These are phyloP conservation scores for Aspergillus asperescens DNA, from an alignment of 495 filamentous ascomycete species.

Conservation along the genomic window DNA sequence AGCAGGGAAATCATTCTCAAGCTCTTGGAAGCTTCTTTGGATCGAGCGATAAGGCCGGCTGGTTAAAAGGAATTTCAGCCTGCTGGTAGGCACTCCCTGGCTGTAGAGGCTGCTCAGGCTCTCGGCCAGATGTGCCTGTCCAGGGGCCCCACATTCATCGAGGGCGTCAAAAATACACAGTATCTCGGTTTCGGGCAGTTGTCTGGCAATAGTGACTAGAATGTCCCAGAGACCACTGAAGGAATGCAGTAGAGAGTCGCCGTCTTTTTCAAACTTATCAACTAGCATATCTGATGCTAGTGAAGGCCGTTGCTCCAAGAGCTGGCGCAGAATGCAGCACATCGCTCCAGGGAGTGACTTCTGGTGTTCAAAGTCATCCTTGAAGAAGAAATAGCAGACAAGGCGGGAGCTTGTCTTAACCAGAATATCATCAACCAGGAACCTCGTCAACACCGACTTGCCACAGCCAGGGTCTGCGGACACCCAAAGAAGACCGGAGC, in stretches of 20 bases:
- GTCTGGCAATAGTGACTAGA: too few species aligned
- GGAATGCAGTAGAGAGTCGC: too few species aligned
- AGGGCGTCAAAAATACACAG: slow-evolving; percentile 39
- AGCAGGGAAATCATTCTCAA: slow-evolving; percentile 16
- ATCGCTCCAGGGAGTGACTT: too few species aligned
- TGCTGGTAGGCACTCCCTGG: background rate
- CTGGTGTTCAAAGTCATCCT: slow-evolving; percentile 36
- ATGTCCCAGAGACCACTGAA: too few species aligned
- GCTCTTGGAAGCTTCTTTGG: slow-evolving; percentile 14
- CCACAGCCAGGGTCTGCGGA: slow-evolving; percentile 43
- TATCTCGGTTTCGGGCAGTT: too few species aligned
- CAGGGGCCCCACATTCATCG: slow-evolving; percentile 31
- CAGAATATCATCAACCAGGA: too few species aligned
- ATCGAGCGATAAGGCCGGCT: slow-evolving; percentile 42
- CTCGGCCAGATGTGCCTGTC: slow-evolving; percentile 22
- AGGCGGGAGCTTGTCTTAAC: slow-evolving; percentile 30
- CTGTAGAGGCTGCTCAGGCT: slow-evolving; percentile 15
- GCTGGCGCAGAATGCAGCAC: slow-evolving; percentile 34
- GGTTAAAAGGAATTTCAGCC: slow-evolving; percentile 40
- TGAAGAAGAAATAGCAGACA: slow-evolving; percentile 46
- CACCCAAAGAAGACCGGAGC: slow-evolving; percentile 26
- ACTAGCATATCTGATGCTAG: too few species aligned
- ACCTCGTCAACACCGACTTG: slow-evolving; percentile 40
- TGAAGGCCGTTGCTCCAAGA: slow-evolving; percentile 27
- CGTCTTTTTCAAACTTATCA: too few species aligned